phyloP scores from a whole-genome alignment of 176 grass and related monocot genomes.

The Alloteropsis semialata region DNA sequence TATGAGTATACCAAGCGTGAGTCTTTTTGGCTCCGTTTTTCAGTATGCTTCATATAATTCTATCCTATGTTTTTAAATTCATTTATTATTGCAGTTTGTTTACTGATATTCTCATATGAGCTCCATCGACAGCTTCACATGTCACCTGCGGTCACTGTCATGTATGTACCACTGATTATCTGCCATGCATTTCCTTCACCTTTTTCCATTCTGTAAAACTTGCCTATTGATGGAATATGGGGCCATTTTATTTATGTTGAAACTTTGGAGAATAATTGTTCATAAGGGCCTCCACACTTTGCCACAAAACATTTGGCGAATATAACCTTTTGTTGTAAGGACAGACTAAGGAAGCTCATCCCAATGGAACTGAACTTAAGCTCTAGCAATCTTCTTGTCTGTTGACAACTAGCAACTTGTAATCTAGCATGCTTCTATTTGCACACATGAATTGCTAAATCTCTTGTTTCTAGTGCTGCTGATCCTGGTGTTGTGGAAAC shows the following conservation, averaged over 20 bases:
- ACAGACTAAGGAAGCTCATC: conserved; percentile 13
- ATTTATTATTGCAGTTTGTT: conserved; percentile 57
- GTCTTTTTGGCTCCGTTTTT: conserved; percentile 21
- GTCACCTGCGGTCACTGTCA: conserved; percentile 60
- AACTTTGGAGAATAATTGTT: neutral
- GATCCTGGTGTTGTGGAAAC: conserved; percentile 81
- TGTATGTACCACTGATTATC: conserved; percentile 42
- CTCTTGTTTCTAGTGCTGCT: conserved; percentile 51
- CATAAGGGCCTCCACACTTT: neutral
- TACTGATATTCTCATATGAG: conserved; percentile 81
- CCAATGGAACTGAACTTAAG: neutral
- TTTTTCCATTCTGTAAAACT: neutral
- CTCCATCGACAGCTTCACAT: conserved; percentile 69
- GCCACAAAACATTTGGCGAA: neutral
- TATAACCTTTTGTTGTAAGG: neutral
- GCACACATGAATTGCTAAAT: neutral
- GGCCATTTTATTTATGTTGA: neutral
- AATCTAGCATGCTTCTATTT: neutral
- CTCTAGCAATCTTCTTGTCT: neutral
- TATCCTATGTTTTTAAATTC: neutral
- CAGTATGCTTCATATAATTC: neutral
- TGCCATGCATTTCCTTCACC: neutral
- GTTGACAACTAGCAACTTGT: neutral
- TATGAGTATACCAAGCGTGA: conserved; percentile 90
- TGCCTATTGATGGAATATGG: neutral